Evolutionary conservation across 2,329 filamentous ascomycete species (phyloP), one percentile per base, ranked within the genome.

Genomic region (Beauveria varroae): DNA sequence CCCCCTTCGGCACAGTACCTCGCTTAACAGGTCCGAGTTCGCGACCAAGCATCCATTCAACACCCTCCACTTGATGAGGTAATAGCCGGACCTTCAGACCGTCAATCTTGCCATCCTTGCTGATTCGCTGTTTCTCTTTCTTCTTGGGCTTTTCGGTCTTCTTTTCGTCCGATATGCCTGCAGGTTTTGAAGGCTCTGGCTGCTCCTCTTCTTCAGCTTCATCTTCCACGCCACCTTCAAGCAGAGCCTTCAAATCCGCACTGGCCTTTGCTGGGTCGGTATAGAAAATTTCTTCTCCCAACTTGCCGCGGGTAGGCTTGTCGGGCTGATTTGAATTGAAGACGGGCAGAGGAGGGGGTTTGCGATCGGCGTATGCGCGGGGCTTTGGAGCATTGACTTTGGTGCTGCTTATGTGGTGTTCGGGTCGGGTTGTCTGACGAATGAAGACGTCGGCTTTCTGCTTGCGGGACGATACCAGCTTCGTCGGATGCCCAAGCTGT

Each of bases 31-130:
- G 86, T 2, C 93, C 93, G 12, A 91, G 86, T 75, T 99, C 95
- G 68, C 96, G 91, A 63, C 93, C 90, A 61, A 84, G 88, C 91
- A 99, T 96, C 93, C 95, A 99, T 61, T 88, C 85, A 1, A 98
- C 88, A 68, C 95, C 95, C 61, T 96, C 91, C 16, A 97, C 86
- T 74, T 99, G 95, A 75, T 99, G 95, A 5, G 93, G 93, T 0
- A 99, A 81, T 2, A 99, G 81, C 69, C 89, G 93, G 63, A 98
- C 91, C 61, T 88, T 89, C 63, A 99, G 82, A 1, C 93, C 95
- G 59, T 92, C 87, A 0, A 97, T 64, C 0, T 73, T 75, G 2
- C 81, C 81, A 51, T 83, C 82, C 16, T 81, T 78, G 58, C 40
- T 55, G 44, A 50, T 50, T 24, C 46, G 68, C 68, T 53, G 70